Base-by-base conservation (phyloP, 306 rosid genomes). In the Lagenaria siceraria region DNA sequence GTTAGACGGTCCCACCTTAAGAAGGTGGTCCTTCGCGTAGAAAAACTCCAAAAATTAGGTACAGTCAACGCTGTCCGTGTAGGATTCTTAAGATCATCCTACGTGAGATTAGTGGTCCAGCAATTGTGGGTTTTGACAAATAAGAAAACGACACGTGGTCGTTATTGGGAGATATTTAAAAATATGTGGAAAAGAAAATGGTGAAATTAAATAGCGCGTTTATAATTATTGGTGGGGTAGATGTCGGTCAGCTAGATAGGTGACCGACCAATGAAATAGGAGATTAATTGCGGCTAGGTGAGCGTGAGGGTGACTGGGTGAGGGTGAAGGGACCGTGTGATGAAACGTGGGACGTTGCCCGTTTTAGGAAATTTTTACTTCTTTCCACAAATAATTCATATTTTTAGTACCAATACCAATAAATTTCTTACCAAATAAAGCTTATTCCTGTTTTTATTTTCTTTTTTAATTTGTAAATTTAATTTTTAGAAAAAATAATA, bases 181-280 rank as follows among this genome's bases (percentile, higher is more conserved):
- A 70, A 24, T 18, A n/a, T 17, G 27, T 35, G 40, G 72, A 36
- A 35, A 66, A 21, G 3, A 69, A 42, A 68, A 42, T 10, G 33
- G 54, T 4, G 10, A 5, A 21, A 12, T 38, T 65, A 19, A 63
- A 17, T 63, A 33, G 43, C 14, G 21, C 5, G 40, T 61, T 61
- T 40, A 22, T 71, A 71, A 25, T 24, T 43, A 27, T 31, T 31
- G 59, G 4, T 48, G 61, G 18, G 61, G 61, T 53, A 51, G 62
- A 73, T 73, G 77, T 73, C 36, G n/a, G 75, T 71, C 24, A 69
- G n/a, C 42, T 51, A 19, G 61, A 74, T 74, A n/a, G 78, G 78
- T 73, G 61, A 73, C 77, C 77, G 77, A 27, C 60, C 77, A 73
- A 25, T 46, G 60, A 51, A 73, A 35, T 74, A 29, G 78, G 7